Evolutionary conservation across 805 yeast species (phyloP).

Genomic region (Schizosaccharomyces octosporus): DNA sequence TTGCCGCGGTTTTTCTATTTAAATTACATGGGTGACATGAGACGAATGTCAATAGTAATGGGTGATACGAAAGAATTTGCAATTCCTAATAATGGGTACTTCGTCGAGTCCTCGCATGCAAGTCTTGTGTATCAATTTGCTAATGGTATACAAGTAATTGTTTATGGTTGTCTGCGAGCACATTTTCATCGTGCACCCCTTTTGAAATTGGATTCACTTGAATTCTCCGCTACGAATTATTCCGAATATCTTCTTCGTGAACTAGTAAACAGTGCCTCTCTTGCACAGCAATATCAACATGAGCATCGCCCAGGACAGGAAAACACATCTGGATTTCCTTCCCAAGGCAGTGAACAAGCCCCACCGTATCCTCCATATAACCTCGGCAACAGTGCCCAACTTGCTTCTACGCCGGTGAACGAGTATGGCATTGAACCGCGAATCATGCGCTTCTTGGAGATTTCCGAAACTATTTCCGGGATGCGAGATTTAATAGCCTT

Average conservation of each 20-base stretch:
- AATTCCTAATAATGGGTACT: neutral
- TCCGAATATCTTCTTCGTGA: neutral
- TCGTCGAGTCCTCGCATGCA: neutral
- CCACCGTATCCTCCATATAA: no score
- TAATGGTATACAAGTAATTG: neutral
- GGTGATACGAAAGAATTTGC: neutral
- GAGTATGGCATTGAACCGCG: neutral
- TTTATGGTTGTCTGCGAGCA: neutral
- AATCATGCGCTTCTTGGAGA: conserved; percentile 1
- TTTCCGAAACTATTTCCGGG: neutral
- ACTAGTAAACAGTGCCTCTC: neutral
- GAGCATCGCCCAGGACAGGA: no score
- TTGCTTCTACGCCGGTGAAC: neutral
- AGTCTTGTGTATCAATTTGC: neutral
- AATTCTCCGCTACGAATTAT: neutral
- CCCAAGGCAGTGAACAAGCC: no score
- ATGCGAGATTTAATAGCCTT: conserved; percentile 2
- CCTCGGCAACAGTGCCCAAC: no score
- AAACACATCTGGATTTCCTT: no score
- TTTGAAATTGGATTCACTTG: neutral
- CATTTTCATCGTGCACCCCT: neutral
- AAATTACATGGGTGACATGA: neutral
- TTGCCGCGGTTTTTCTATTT: neutral
- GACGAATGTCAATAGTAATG: neutral
- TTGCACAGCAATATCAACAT: neutral